Percentiles rank a stretch among this genome's conserved stretches.
Conservation (phyloP, 306 rosid species). For the Vicia sativa region DNA sequence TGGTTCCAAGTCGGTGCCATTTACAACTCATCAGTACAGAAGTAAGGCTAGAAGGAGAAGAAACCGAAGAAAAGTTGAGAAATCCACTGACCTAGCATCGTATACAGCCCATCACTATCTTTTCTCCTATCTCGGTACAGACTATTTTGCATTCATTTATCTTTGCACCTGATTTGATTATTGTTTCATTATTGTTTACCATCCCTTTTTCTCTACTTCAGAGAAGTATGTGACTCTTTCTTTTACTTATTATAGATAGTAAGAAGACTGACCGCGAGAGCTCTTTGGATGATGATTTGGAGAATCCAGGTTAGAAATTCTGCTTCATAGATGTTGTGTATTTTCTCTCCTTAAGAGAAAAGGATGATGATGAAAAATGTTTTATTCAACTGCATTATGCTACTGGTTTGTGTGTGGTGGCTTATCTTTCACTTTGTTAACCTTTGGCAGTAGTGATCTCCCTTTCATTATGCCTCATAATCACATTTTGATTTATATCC, state of each 20-base stretch:
- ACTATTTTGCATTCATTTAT: constrained; percentile 39
- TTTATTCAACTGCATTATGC: constrained; percentile 33
- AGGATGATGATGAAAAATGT: constrained; percentile 3
- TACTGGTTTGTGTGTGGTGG: constrained; percentile 19
- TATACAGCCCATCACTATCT: constrained; percentile 72
- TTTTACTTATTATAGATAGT: constrained; percentile 58
- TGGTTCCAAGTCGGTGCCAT: constrained; percentile 75
- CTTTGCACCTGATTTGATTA: constrained; percentile 37
- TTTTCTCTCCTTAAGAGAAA: not conserved
- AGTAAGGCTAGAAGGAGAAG: constrained; percentile 62
- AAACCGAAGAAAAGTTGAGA: constrained; percentile 79
- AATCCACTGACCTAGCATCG: constrained; percentile 61
- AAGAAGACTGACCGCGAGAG: constrained; percentile 69
- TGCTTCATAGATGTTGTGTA: not conserved
- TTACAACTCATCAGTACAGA: constrained; percentile 45
- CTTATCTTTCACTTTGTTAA: constrained; percentile 28
- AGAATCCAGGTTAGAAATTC: constrained; percentile 66
- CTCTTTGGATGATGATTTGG: constrained; percentile 52
- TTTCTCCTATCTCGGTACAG: constrained; percentile 80
- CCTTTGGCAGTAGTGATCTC: constrained; percentile 19
- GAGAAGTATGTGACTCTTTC: constrained; percentile 35
- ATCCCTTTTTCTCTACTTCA: constrained; percentile 3
- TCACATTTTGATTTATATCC: constrained; percentile 37
- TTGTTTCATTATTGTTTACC: constrained; percentile 31
- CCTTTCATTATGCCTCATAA: constrained; percentile 24